Percentiles rank a stretch among this genome's conserved stretches.
phyloP scores from a whole-genome alignment of 2,329 filamentous ascomycete species.

The Trichoderma gracile region DNA sequence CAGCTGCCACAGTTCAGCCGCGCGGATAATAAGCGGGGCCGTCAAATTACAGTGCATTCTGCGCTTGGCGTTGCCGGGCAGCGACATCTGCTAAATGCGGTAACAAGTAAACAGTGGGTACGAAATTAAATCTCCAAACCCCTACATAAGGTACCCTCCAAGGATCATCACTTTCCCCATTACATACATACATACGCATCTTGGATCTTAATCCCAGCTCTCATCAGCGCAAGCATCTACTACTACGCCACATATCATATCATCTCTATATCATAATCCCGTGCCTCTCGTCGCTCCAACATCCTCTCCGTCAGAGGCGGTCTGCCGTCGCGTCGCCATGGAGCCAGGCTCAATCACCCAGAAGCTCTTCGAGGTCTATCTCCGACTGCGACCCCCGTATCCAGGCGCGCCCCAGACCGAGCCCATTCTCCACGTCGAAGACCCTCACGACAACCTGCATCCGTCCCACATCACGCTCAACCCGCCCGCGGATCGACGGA shows the following conservation, averaged over 20 bases:
- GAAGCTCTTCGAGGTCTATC: conserved; percentile 85
- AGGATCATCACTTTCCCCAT: conserved; percentile 16
- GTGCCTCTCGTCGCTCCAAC: not conserved
- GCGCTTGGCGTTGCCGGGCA: conserved; percentile 22
- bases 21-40: not conserved
- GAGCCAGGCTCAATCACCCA: conserved; percentile 39
- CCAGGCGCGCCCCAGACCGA: conserved; percentile 50
- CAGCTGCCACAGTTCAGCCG: not conserved
- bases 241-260: too few relatives aligned
- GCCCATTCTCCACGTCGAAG: conserved; percentile 78
- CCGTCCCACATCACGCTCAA: conserved; percentile 74
- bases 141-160: not conserved
- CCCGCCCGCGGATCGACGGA: conserved; percentile 80
- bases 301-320: not conserved
- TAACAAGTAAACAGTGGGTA: conserved; percentile 18
- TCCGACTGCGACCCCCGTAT: conserved; percentile 74
- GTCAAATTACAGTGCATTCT: too few relatives aligned
- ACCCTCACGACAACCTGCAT: conserved; percentile 44
- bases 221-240: too few relatives aligned
- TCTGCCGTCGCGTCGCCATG: conserved; percentile 8
- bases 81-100: not conserved
- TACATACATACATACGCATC: too few relatives aligned
- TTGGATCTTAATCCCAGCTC: too few relatives aligned
- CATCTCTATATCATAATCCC: conserved; percentile 8
- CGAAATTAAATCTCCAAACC: not conserved